Evolutionary conservation across 106 monocot species (phyloP).

Genomic region (Allium sativum): DNA sequence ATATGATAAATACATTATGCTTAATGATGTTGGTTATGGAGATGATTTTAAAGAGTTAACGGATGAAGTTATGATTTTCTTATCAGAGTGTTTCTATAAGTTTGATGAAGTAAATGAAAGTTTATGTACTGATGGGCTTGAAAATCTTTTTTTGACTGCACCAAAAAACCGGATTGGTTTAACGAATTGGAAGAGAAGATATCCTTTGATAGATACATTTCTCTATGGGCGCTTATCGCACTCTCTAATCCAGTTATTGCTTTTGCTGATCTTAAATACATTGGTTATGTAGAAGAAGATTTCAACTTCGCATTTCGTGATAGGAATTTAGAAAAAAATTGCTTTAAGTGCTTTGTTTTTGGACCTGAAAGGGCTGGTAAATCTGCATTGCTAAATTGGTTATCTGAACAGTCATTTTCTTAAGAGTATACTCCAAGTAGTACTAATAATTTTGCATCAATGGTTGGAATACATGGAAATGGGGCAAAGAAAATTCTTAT

Average conservation of each 20-base stretch:
- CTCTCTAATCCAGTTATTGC: conserved; percentile 69
- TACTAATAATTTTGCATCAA: conserved; percentile 49
- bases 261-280: conserved; percentile 75
- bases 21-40: too few species aligned
- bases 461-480: conserved; percentile 26
- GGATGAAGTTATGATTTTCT: too few species aligned
- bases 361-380: conserved; percentile 84
- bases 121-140: too few species aligned
- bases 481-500: too few species aligned
- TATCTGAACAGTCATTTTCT: conserved; percentile 78
- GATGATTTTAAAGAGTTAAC: too few species aligned
- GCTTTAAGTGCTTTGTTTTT: conserved; percentile 89
- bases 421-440: conserved; percentile 62
- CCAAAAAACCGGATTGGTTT: too few species aligned
- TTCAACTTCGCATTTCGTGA: conserved; percentile 55
- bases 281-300: conserved; percentile 70
- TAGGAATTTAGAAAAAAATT: conserved; percentile 43
- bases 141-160: too few species aligned
- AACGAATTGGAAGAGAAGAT: too few species aligned
- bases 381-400: conserved; percentile 64
- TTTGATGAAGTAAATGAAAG: too few species aligned
- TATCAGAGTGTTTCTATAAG: too few species aligned
- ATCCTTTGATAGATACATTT: too few species aligned
- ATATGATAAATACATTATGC: too few species aligned
- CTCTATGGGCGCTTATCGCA: conserved; percentile 74